Evolutionary conservation across 139 green algal genomes (phyloP), one percentile per base, ranked within the genome.

Genomic region (Ulvella scutata): DNA sequence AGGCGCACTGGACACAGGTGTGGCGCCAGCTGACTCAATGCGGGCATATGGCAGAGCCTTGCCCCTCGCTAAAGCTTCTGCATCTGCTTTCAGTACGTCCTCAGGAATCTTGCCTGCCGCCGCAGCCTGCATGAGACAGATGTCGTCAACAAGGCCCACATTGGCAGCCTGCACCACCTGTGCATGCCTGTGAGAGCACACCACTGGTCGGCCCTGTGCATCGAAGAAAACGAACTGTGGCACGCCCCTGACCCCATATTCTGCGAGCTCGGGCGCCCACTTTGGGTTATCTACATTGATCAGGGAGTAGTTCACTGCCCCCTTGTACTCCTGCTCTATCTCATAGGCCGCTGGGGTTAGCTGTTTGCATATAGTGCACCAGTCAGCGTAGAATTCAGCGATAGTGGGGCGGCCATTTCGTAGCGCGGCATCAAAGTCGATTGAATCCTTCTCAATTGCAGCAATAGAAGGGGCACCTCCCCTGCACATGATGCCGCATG

Each of bases 201-300:
- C 93, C 75, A 94, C 76, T 4, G 87, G 83, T 72, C 81, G 74
- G n/a, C 87, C 90, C 3, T 84, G 26, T 1, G 29, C 59, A 74
- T 96, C 87, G 35, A 98, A 81, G 80, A 97, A 98, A 1, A 94
- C 89, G 82, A 96, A 98, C 73, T 96, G 92, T 0, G 94, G 94
- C 37, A 98, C 93, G 74, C 94, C 94, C 4, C 86, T 80, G 3
- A 98, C 94, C 13, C 85, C 76, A 74, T 96, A 98, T 81, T 98
- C 88, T 7, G 82, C 44, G 13, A 90, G 76, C 77, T 95, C 88
- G 2, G 81, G 85, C 33, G 87, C 82, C 89, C 91, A 96, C 79
- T 94, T 96, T 37, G 80, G 77, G 85, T 98, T 99, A n/a, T 99
- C 94, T 23, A 99, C 88, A 83, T 99, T 98, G 3, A 99, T 83